These are phyloP conservation scores for Teratosphaeriaceae sp. DNA, from an alignment of 2,329 filamentous ascomycete species.

Conservation along the genomic window DNA sequence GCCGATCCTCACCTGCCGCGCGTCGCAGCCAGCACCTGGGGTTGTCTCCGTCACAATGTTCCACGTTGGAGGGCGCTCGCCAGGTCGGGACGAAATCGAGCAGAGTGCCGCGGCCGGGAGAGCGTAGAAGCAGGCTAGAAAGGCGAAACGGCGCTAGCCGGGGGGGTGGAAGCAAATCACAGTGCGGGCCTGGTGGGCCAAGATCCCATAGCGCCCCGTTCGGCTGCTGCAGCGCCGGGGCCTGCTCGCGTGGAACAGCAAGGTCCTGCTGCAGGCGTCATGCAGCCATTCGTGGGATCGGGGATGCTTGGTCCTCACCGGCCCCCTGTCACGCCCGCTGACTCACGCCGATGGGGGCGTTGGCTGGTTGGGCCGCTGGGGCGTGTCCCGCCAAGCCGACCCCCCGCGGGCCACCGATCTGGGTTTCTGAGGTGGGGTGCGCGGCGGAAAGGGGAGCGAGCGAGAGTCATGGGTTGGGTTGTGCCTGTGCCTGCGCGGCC, in stretches of 20 bases:
- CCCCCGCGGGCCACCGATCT: too few relatives aligned
- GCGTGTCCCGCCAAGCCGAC: too few relatives aligned
- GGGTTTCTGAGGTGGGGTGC: too few relatives aligned
- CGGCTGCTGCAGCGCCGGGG: neutral
- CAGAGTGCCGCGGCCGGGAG: too few relatives aligned
- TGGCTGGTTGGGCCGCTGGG: neutral
- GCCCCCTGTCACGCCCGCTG: neutral
- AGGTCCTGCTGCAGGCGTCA: neutral
- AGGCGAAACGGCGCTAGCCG: conserved; percentile 1
- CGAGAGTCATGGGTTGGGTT: too few relatives aligned
- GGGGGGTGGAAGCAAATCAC: neutral
- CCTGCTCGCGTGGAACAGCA: conserved; percentile 1
- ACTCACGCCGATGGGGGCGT: neutral
- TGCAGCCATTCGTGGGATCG: neutral
- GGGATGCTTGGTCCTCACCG: neutral
- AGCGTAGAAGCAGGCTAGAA: neutral
- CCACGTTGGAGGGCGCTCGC: too few relatives aligned
- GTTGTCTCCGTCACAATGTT: too few relatives aligned
- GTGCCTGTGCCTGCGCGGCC: neutral
- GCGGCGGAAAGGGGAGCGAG: too few relatives aligned
- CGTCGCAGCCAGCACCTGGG: too few relatives aligned
- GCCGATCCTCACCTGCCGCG: too few relatives aligned
- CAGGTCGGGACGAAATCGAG: too few relatives aligned
- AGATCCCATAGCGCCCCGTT: neutral
- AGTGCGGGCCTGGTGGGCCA: neutral